Evolutionary conservation across 2,329 filamentous ascomycete species (phyloP).

Genomic region (Colletotrichum destructivum): DNA sequence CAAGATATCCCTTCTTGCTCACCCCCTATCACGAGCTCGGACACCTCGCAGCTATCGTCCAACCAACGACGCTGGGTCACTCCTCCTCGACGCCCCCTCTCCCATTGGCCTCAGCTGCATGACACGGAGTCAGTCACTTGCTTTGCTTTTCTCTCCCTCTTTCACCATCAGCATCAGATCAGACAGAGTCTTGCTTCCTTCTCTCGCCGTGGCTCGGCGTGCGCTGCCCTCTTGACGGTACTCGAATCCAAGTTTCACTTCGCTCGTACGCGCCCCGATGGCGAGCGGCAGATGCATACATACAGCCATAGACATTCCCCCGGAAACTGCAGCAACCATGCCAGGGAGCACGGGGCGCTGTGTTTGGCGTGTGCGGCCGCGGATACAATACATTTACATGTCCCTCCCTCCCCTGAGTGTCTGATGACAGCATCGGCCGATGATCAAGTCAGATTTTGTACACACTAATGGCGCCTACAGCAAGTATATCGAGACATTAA

Average conservation of each 20-base stretch:
- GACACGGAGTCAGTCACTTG: constrained; percentile 35
- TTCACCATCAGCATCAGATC: constrained; percentile 7
- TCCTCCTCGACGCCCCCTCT: constrained; percentile 2
- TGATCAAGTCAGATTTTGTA: neutral
- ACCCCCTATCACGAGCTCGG: constrained; percentile 22
- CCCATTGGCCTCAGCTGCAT: constrained; percentile 30
- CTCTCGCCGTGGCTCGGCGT: neutral
- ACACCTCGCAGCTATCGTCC: constrained; percentile 19
- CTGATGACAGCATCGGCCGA: neutral
- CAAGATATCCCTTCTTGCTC: neutral
- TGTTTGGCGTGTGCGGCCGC: neutral
- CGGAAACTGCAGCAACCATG: constrained; percentile 11
- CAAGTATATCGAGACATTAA: neutral
- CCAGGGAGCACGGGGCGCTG: neutral
- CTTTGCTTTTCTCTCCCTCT: constrained; percentile 25
- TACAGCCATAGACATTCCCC: neutral
- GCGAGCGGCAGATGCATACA: neutral
- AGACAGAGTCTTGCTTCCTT: constrained; percentile 5
- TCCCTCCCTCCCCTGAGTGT: neutral
- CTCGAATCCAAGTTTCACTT: neutral
- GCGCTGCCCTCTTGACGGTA: neutral
- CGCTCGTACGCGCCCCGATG: neutral
- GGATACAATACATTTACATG: neutral
- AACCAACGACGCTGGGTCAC: constrained; percentile 22
- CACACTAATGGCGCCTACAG: neutral